Evolutionary conservation across 1,284 basidiomycete genomes (phyloP), one percentile per base, ranked within the genome.

Genomic region (Ustilago shanxiensis): DNA sequence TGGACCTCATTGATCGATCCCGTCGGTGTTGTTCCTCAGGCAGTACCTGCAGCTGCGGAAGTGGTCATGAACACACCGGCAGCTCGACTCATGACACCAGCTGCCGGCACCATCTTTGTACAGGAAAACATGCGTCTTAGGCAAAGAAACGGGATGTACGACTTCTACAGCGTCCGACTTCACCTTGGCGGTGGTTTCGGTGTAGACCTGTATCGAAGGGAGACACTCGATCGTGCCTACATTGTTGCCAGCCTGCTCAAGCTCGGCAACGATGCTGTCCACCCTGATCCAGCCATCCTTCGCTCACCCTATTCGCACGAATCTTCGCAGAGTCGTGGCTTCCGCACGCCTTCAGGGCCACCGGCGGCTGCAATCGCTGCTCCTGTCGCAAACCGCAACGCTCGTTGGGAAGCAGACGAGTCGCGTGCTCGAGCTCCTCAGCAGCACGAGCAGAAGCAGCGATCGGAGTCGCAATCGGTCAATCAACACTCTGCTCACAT

Each of bases 121-220:
- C 71, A 80, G 61, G 79, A 82, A 18, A 68, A 72, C 58, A 67
- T 82, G 64, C 75, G 79, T 29, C 47, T 82, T 13, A 71, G 75
- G 26, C 75, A 72, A 54, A 60, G 74, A 29, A 77, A 66, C 33
- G 72, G 78, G 13, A 70, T 76, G 66, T 81, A 60, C 35, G 78
- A 77, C 33, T 75, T 78, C 22, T 80, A 76, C 68, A 77, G 72
- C 52, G 69, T 82, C 3, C 75, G 79, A 18, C 53, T 82, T 28
- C 79, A 82, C 55, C 64, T 81, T 24, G 80, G 80, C 24, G 79
- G 79, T 37, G 72, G 66, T 41, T 82, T 80, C 56, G 80, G 80
- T 31, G 72, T 74, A 11, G 80, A 82, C 44, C 61, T 82, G 29
- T 80, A 77, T 35, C 72, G 67, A 13, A 63, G 68, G n/a, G 75